Percentiles rank a stretch among this genome's conserved stretches.
These are phyloP conservation scores for Berkeleyomyces rouxiae DNA, from an alignment of 2,329 filamentous ascomycete species.

Conservation along the genomic window DNA sequence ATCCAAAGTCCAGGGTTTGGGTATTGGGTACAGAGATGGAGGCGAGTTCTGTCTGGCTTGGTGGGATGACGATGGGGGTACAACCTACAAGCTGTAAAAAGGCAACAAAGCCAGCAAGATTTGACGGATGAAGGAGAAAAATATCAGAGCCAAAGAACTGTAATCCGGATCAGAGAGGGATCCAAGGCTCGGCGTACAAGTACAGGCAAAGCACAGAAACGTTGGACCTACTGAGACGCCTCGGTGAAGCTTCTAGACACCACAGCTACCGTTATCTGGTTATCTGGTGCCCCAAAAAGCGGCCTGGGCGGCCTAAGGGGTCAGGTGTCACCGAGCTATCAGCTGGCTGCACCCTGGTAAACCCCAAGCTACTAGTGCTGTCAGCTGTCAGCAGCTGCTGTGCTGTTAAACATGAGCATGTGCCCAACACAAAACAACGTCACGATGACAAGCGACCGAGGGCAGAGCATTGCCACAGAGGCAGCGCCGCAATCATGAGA, in stretches of 20 bases:
- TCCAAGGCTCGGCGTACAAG: neutral
- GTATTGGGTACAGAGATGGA: neutral
- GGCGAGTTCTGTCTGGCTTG: neutral
- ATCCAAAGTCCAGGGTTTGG: neutral
- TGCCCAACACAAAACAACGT: neutral
- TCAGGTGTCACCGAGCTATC: neutral
- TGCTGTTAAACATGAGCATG: neutral
- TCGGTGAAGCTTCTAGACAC: neutral
- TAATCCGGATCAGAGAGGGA: neutral
- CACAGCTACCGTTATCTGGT: neutral
- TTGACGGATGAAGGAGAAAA: neutral
- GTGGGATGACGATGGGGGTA: slow-evolving; percentile 1
- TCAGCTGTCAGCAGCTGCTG: neutral
- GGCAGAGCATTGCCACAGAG: neutral
- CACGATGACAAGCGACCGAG: neutral
- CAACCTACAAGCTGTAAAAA: neutral
- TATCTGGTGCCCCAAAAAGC: neutral
- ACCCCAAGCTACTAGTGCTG: neutral
- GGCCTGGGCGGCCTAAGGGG: neutral
- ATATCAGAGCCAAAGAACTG: neutral
- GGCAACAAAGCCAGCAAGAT: neutral
- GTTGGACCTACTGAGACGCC: neutral
- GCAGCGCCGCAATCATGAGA: neutral
- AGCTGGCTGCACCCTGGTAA: neutral
- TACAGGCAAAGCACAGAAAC: neutral